Evolutionary conservation across 257 asterid genomes (phyloP).

Genomic region (Jacaranda mimosifolia): DNA sequence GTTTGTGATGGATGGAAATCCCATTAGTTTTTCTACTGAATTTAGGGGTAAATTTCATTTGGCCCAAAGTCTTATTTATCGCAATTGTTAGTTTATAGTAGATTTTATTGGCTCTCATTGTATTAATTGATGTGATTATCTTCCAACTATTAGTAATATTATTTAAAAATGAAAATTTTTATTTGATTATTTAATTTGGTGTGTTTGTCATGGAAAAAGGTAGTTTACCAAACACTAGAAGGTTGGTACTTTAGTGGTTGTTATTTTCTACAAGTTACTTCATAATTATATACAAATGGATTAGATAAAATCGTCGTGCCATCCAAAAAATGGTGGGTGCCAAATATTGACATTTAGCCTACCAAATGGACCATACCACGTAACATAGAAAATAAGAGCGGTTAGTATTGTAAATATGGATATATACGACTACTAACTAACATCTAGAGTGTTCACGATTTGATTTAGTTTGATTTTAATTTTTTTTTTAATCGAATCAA

Average conservation of each 20-base stretch:
- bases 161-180: too few relatives aligned
- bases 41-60: too few relatives aligned
- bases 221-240: not conserved
- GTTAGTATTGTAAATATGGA: too few relatives aligned
- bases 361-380: not conserved
- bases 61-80: not conserved
- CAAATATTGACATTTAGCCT: constrained; percentile 31
- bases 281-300: not conserved
- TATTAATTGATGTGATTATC: not conserved
- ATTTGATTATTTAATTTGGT: too few relatives aligned
- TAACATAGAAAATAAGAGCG: not conserved
- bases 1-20: too few relatives aligned
- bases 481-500: too few relatives aligned
- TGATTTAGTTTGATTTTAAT: too few relatives aligned
- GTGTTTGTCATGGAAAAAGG: not conserved
- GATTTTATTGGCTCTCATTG: not conserved
- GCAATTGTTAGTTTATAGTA: not conserved
- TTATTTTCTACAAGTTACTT: not conserved
- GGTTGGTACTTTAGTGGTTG: not conserved
- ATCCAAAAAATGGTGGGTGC: constrained; percentile 25
- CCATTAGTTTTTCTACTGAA: too few relatives aligned
- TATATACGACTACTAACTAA: too few relatives aligned
- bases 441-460: too few relatives aligned
- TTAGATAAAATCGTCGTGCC: not conserved
- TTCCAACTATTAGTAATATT: too few relatives aligned